A percentile compares a stretch with the other conserved stretches of the same genome.
These are phyloP conservation scores for Calonectria pauciramosa DNA, from an alignment of 2,329 filamentous ascomycete genomes.

Conservation along the genomic window DNA sequence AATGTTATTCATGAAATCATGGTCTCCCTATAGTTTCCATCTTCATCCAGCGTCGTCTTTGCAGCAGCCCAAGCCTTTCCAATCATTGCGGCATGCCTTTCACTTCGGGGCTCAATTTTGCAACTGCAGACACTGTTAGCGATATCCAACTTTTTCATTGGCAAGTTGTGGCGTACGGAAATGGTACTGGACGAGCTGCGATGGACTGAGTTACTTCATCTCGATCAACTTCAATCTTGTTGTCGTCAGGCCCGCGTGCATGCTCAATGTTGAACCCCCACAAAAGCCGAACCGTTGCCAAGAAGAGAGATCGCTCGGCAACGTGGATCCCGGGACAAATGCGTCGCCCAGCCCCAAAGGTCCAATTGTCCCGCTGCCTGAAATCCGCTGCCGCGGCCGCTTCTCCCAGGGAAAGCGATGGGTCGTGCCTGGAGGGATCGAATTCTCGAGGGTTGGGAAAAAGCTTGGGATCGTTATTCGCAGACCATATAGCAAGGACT, in stretches of 20 bases:
- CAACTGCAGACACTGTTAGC: neutral
- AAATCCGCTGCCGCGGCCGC: neutral
- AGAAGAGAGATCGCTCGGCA: neutral
- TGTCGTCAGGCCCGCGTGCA: neutral
- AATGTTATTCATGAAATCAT: neutral
- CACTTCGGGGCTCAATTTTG: neutral
- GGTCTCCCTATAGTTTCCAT: neutral
- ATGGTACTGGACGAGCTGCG: neutral
- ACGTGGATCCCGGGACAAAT: neutral
- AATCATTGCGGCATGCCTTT: neutral
- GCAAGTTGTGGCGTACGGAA: neutral
- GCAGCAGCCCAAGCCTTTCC: neutral
- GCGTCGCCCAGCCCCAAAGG: neutral
- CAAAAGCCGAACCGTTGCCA: neutral
- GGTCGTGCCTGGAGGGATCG: neutral
- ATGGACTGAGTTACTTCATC: neutral
- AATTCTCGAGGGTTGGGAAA: neutral
- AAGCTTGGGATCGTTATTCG: neutral
- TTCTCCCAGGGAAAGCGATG: neutral
- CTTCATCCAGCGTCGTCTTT: neutral
- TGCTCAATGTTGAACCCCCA: neutral
- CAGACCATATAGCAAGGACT: neutral
- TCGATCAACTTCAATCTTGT: neutral
- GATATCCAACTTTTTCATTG: neutral
- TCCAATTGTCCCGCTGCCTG: neutral